Evolutionary conservation across 2,329 filamentous ascomycete genomes (phyloP), one percentile per base, ranked within the genome.

Genomic region (Aspergillus fumigatus): DNA sequence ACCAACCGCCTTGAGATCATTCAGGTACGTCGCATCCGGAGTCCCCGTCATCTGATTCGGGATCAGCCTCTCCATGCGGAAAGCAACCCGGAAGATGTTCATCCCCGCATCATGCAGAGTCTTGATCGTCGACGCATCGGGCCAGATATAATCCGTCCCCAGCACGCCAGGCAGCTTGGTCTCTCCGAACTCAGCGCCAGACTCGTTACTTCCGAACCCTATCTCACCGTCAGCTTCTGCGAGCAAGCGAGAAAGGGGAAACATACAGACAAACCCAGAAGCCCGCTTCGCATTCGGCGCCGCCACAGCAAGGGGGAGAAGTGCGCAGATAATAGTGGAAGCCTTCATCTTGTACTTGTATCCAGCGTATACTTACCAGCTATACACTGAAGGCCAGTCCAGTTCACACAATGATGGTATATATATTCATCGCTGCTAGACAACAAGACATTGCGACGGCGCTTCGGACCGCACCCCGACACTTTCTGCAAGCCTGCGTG

Each of bases 141-240:
- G 85, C 78, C 85, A 89, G 59, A 73, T 85, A 72, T 83, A 89
- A 64, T 89, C 80, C 7, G 71, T 86, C 59, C 80, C 81, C 63
- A 82, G 51, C 3, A 35, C 50, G 27, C 86, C 86, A 0, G 87
- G 86, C 50, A 83, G 77, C 38, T 73, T 78, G n/a, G 65, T 73
- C 56, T 81, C 72, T 25, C 86, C 86, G 56, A 89, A 89, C 68
- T 89, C 87, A 48, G 84, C 85, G 48, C 84, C 83, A n/a, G 82
- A 81, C 66, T 86, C 78, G 62, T 80, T 82, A 63, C 79, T 70
- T 3, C 80, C 80, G 49, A 81, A 76, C 67, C 69, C 69, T 70
- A 43, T 6, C 19, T 17, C 10, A 6, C 47, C n/a, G 47, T 50
- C 43, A 43, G 7, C 9, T 27, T 41, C 25, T 26, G 11, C 3